Conservation (phyloP, 2,329 filamentous ascomycete species). For the Sporothrix globosa region DNA sequence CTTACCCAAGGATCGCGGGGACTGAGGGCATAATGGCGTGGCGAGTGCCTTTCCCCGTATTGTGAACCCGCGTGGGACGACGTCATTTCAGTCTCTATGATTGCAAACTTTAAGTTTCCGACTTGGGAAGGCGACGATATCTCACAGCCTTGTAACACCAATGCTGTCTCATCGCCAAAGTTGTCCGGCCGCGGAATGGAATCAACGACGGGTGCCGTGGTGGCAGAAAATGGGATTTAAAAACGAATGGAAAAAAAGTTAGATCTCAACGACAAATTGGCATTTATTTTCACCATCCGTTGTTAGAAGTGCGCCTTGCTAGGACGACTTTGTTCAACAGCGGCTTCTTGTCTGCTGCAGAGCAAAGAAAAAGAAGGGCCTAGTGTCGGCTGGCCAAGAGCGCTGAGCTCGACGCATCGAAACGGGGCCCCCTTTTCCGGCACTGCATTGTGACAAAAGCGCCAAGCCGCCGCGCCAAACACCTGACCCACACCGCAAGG, state of each 20-base stretch:
- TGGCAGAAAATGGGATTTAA: too few relatives aligned
- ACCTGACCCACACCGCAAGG: constrained; percentile 8
- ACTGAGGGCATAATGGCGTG: too few relatives aligned
- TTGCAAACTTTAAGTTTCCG: not conserved
- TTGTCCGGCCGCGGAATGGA: not conserved
- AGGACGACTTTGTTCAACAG: not conserved
- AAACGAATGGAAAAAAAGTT: too few relatives aligned
- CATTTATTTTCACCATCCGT: too few relatives aligned
- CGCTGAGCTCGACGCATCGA: not conserved
- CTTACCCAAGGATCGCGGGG: constrained; percentile 17
- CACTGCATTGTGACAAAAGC: not conserved
- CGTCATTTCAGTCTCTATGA: not conserved
- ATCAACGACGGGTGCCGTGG: not conserved
- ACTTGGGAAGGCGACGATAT: not conserved
- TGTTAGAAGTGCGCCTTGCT: not conserved
- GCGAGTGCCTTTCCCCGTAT: not conserved
- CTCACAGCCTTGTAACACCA: not conserved
- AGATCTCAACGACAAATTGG: too few relatives aligned
- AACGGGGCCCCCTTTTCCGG: constrained; percentile 13
- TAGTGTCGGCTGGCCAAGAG: not conserved
- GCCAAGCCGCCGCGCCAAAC: constrained; percentile 17
- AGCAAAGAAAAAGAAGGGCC: not conserved
- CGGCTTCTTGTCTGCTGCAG: not conserved
- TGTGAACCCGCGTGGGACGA: constrained; percentile 9
- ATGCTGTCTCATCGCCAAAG: not conserved